phyloP scores from a whole-genome alignment of 768 basidiomycete species.

The Pleurotus giganteus region DNA sequence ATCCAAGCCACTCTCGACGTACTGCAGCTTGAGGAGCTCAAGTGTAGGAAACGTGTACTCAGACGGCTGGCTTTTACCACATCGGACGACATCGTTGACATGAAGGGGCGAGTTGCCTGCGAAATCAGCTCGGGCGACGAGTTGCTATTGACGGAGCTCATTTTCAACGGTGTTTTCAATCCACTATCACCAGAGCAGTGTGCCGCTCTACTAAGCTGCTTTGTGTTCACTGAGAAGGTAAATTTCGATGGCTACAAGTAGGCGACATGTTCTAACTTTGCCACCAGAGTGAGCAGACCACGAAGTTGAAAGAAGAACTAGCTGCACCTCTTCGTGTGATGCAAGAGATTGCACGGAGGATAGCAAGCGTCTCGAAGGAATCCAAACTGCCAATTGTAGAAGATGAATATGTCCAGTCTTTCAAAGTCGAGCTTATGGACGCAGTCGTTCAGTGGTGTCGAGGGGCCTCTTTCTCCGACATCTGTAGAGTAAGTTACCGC shows the following conservation, averaged over 20 bases:
- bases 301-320: slow-evolving; percentile 89
- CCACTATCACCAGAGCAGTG: slow-evolving; percentile 86
- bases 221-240: slow-evolving; percentile 97
- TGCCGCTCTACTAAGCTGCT: slow-evolving; percentile 93
- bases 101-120: slow-evolving; percentile 97
- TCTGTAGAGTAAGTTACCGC: slow-evolving; percentile 74
- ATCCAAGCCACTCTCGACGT: slow-evolving; percentile 91
- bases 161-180: slow-evolving; percentile 98
- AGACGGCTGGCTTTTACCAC: slow-evolving; percentile 90
- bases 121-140: slow-evolving; percentile 99
- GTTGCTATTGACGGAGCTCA: slow-evolving; percentile 90
- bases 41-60: slow-evolving; percentile 90
- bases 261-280: not conserved
- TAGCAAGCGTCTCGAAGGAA: slow-evolving; percentile 96
- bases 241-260: not conserved
- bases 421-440: slow-evolving; percentile 99
- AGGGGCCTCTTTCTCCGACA: slow-evolving; percentile 94
- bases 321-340: slow-evolving; percentile 89
- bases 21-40: slow-evolving; percentile 94
- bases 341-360: slow-evolving; percentile 93
- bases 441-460: slow-evolving; percentile 97
- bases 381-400: slow-evolving; percentile 87
- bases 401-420: slow-evolving; percentile 92
- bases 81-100: slow-evolving; percentile 88
- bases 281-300: slow-evolving; percentile 76